These are phyloP conservation scores for Thalassiosira delicatula DNA, from an alignment of 352 stramenopile species.

Conservation along the genomic window DNA sequence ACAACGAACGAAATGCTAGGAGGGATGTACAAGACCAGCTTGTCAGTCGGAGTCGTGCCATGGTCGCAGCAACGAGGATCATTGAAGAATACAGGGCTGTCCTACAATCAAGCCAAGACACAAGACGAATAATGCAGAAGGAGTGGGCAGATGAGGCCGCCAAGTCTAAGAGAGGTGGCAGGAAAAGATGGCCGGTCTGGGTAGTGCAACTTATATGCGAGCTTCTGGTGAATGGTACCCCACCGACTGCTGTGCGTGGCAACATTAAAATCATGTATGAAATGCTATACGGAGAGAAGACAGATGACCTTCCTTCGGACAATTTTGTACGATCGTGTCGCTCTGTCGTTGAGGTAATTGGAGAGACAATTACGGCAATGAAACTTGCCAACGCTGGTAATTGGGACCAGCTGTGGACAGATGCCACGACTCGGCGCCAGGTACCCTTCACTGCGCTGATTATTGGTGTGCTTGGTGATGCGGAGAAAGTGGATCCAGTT, in stretches of 20 bases:
- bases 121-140: too few species aligned
- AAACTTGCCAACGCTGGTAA: slow-evolving; percentile 7
- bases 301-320: slow-evolving; percentile 12
- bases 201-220: slow-evolving; percentile 22
- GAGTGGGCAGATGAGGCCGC: too few species aligned
- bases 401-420: slow-evolving; percentile 33
- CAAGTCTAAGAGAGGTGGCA: too few species aligned
- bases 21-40: too few species aligned
- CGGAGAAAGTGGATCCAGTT: background rate
- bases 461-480: slow-evolving; percentile 15
- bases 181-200: background rate
- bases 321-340: slow-evolving; percentile 19
- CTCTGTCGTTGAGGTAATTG: background rate
- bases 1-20: too few species aligned
- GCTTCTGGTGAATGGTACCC: slow-evolving; percentile 22
- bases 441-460: slow-evolving; percentile 26
- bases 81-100: too few species aligned
- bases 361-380: slow-evolving; percentile 10
- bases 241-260: background rate
- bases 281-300: background rate
- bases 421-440: slow-evolving; percentile 24
- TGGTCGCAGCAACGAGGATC: too few species aligned
- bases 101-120: too few species aligned
- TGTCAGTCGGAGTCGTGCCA: too few species aligned
- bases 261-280: slow-evolving; percentile 6